Percentiles rank a stretch among this genome's conserved stretches.
Conservation (phyloP, 345 rosid species). For the Arabidopsis suecica region DNA sequence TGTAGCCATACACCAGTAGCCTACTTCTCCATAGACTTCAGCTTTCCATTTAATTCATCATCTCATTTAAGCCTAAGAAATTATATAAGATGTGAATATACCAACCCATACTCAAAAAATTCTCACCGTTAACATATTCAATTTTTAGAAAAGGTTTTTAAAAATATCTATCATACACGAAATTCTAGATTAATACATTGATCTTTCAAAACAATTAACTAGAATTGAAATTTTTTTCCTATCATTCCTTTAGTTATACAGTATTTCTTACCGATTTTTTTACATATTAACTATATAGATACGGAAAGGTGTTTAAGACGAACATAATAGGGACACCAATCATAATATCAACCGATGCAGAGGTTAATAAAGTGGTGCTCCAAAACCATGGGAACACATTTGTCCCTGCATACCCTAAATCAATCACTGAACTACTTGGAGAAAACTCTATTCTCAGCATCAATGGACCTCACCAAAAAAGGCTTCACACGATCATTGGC, state of each 20-base stretch:
- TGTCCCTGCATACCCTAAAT: conserved; percentile 91
- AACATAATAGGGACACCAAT: conserved; percentile 92
- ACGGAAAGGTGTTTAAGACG: conserved; percentile 88
- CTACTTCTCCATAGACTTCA: conserved; percentile 32
- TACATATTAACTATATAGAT: conserved; percentile 47
- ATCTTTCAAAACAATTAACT: background rate
- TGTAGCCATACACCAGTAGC: conserved; percentile 40
- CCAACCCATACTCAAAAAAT: background rate
- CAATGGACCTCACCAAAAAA: conserved; percentile 75
- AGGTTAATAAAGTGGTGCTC: conserved; percentile 85
- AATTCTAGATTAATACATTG: background rate
- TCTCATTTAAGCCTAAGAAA: conserved; percentile 14
- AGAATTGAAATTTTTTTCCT: background rate
- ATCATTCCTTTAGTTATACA: background rate
- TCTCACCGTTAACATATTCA: background rate
- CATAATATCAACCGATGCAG: conserved; percentile 89
- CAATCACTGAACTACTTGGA: conserved; percentile 72
- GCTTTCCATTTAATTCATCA: conserved; percentile 41
- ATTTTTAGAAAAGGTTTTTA: background rate
- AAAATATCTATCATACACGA: background rate
- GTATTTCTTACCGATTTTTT: conserved; percentile 4
- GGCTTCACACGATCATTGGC: conserved; percentile 72
- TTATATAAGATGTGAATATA: background rate
- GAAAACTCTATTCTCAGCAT: conserved; percentile 77
- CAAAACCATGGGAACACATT: conserved; percentile 83